Evolutionary conservation across 768 basidiomycete genomes (phyloP).

Genomic region (Clavulina sp.): DNA sequence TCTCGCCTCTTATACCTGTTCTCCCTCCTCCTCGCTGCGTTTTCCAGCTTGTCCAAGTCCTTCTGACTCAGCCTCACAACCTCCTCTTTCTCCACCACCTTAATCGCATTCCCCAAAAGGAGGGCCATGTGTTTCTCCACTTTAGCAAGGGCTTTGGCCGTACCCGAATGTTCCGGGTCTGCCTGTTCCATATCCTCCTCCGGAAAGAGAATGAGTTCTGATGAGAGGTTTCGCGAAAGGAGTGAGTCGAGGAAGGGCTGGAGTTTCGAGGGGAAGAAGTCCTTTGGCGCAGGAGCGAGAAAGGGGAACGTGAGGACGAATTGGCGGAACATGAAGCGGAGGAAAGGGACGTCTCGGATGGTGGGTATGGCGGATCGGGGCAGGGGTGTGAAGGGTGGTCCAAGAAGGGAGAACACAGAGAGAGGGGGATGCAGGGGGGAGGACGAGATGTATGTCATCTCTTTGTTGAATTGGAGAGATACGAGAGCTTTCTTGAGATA

Average conservation of each 20-base stretch:
- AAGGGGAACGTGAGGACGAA: conserved; percentile 93
- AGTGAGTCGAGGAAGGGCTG: conserved; percentile 84
- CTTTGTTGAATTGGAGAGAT: conserved; percentile 65
- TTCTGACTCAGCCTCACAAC: conserved; percentile 75
- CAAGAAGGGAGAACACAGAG: conserved; percentile 71
- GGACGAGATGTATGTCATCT: conserved; percentile 44
- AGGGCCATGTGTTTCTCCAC: conserved; percentile 72
- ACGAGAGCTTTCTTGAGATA: conserved; percentile 96
- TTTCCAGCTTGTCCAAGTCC: conserved; percentile 67
- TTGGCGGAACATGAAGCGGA: conserved; percentile 79
- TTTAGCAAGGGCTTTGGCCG: conserved; percentile 54
- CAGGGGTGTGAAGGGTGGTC: conserved; percentile 65
- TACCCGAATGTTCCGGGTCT: conserved; percentile 37
- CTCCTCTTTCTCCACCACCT: conserved; percentile 70
- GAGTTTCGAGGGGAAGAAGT: conserved; percentile 87
- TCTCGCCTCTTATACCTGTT: conserved; percentile 38
- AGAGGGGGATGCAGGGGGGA: conserved; percentile 26
- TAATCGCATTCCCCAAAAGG: conserved; percentile 66
- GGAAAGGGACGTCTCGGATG: conserved; percentile 62
- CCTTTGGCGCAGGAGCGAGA: conserved; percentile 69
- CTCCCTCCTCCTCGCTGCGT: conserved; percentile 44
- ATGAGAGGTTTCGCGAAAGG: conserved; percentile 57
- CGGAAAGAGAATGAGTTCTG: conserved; percentile 34
- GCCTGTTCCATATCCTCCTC: conserved; percentile 19
- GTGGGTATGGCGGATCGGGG: conserved; percentile 29